Evolutionary conservation across 352 stramenopile genomes (phyloP).

Genomic region (Phytophthora quininea): DNA sequence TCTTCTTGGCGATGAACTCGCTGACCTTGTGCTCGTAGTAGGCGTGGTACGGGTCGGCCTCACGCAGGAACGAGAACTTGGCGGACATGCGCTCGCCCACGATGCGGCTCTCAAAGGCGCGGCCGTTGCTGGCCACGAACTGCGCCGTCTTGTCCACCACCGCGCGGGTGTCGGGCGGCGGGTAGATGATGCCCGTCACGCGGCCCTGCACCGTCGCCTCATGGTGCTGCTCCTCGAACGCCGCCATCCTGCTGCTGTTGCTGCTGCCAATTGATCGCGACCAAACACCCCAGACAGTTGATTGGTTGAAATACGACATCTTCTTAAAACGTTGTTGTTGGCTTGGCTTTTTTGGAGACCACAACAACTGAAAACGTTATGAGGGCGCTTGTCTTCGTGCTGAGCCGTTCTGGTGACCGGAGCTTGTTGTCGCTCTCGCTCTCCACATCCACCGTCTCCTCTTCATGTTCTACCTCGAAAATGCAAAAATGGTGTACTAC

Average conservation of each 20-base stretch:
- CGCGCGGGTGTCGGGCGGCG: constrained; percentile 96
- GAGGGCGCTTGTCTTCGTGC: no score
- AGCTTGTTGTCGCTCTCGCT: no score
- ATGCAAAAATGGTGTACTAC: no score
- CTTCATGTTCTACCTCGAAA: no score
- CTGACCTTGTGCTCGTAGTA: constrained; percentile 98
- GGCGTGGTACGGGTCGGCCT: constrained; percentile 95
- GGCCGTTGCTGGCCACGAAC: constrained; percentile 98
- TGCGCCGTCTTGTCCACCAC: constrained; percentile 98
- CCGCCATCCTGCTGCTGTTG: constrained; percentile 26
- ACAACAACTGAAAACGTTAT: no score
- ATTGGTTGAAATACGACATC: no score
- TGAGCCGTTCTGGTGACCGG: no score
- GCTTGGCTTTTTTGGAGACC: no score
- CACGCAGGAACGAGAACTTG: constrained; percentile 98
- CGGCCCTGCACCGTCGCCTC: constrained; percentile 66
- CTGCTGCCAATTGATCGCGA: constrained; percentile 1
- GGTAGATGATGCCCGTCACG: constrained; percentile 95
- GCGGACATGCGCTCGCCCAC: constrained; percentile 94
- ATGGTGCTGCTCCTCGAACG: constrained; percentile 20
- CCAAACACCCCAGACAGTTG: no score
- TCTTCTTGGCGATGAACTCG: constrained; percentile 73
- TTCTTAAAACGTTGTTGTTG: no score
- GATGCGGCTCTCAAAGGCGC: constrained; percentile 98
- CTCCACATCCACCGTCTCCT: no score